Percentiles rank a stretch among this genome's conserved stretches.
Evolutionary conservation across 164 flowering plant species (phyloP).

Genomic region (Vitis rupestris): DNA sequence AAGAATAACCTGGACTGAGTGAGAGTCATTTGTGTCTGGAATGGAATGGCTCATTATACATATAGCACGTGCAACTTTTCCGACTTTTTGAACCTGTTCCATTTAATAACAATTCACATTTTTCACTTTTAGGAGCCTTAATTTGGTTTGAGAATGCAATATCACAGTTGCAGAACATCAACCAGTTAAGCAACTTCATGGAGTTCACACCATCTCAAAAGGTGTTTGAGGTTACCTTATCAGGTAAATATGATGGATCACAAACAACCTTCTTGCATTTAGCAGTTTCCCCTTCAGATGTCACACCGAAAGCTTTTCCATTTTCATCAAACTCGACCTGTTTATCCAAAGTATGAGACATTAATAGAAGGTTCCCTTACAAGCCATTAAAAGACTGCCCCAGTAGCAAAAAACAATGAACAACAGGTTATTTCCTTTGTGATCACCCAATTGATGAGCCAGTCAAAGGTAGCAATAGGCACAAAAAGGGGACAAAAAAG

Average conservation of each 20-base stretch:
- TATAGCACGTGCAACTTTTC: slow-evolving; percentile 92
- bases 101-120: not conserved
- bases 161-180: not conserved
- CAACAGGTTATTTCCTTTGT: not conserved
- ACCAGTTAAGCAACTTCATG: not conserved
- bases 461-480: not conserved
- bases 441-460: not conserved
- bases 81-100: slow-evolving; percentile 75
- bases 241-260: slow-evolving; percentile 87
- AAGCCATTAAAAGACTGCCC: not conserved
- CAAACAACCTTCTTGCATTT: slow-evolving; percentile 98
- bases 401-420: not conserved
- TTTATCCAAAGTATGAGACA: slow-evolving; percentile 5
- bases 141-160: not conserved
- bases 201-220: not conserved
- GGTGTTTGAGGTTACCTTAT: slow-evolving; percentile 49
- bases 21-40: slow-evolving; percentile 81
- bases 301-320: slow-evolving; percentile 87
- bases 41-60: slow-evolving; percentile 97
- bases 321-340: slow-evolving; percentile 78
- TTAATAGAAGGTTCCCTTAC: not conserved
- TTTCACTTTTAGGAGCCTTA: not conserved
- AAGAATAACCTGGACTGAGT: slow-evolving; percentile 87
- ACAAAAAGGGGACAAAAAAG: not conserved
- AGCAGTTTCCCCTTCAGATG: slow-evolving; percentile 97